Evolutionary conservation across 345 rosid genomes (phyloP).

Genomic region (Angophora floribunda): DNA sequence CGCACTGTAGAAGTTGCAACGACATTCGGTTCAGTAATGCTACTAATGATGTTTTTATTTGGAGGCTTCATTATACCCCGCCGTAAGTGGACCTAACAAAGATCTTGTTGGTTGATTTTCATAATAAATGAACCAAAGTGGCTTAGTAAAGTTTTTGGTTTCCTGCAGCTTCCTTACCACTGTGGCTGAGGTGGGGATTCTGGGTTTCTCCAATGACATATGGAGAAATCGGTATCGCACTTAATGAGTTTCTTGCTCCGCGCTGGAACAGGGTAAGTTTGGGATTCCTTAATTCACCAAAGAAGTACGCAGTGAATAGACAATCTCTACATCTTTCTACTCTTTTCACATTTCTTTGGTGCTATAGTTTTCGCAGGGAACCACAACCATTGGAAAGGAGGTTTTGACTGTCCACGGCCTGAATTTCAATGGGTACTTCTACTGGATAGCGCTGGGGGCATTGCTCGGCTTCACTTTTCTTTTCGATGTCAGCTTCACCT

Average conservation of each 20-base stretch:
- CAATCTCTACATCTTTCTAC: neutral
- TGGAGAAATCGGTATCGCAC: slow-evolving; percentile 53
- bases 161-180: slow-evolving; percentile 58
- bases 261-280: slow-evolving; percentile 55
- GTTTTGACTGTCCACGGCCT: slow-evolving; percentile 28
- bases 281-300: neutral
- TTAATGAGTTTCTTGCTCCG: slow-evolving; percentile 69
- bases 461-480: slow-evolving; percentile 44
- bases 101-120: neutral
- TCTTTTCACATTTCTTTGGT: neutral
- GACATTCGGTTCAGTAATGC: slow-evolving; percentile 33
- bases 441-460: slow-evolving; percentile 62
- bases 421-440: slow-evolving; percentile 35
- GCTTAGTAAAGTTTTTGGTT: neutral
- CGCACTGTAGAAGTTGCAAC: slow-evolving; percentile 40
- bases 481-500: slow-evolving; percentile 45
- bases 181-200: slow-evolving; percentile 71
- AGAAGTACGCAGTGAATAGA: neutral
- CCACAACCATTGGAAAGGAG: slow-evolving; percentile 25
- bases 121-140: neutral
- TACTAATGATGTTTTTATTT: slow-evolving; percentile 33
- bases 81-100: slow-evolving; percentile 18
- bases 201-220: slow-evolving; percentile 68
- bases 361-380: slow-evolving; percentile 34
- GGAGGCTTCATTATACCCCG: slow-evolving; percentile 59